Evolutionary conservation across 2,329 filamentous ascomycete species (phyloP).

Genomic region (Cytospora mali): DNA sequence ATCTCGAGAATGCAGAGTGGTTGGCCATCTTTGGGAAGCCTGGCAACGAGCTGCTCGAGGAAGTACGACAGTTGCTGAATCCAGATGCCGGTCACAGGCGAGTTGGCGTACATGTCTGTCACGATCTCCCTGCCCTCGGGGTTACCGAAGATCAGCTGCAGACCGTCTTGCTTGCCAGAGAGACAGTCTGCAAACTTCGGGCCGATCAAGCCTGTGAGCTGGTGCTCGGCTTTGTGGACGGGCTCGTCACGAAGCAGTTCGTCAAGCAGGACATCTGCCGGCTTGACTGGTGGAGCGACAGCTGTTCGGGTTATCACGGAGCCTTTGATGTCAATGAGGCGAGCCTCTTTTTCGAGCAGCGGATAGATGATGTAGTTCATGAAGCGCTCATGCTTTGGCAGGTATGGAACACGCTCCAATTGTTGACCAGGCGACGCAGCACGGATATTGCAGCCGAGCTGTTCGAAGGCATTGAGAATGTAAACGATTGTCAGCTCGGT

Average conservation of each 20-base stretch:
- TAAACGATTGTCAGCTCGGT: slow-evolving; percentile 34
- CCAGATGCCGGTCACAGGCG: neutral
- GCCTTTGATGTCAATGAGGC: slow-evolving; percentile 34
- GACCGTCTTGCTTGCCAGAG: slow-evolving; percentile 24
- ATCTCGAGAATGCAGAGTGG: neutral
- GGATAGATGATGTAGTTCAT: slow-evolving; percentile 33
- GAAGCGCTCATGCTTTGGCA: slow-evolving; percentile 36
- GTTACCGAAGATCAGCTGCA: slow-evolving; percentile 29
- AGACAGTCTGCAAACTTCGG: slow-evolving; percentile 26
- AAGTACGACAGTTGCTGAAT: neutral
- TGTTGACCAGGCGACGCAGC: slow-evolving; percentile 33
- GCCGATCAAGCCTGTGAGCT: slow-evolving; percentile 25
- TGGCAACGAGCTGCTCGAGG: neutral
- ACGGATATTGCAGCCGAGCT: slow-evolving; percentile 36
- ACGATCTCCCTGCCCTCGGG: slow-evolving; percentile 29
- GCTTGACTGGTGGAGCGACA: slow-evolving; percentile 30
- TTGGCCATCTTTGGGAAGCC: slow-evolving; percentile 33
- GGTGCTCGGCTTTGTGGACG: slow-evolving; percentile 34
- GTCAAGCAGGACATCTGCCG: slow-evolving; percentile 34
- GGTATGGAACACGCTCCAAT: slow-evolving; percentile 33
- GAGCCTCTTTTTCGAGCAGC: slow-evolving; percentile 38
- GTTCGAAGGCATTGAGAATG: slow-evolving; percentile 40
- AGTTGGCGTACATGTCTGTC: too few species aligned
- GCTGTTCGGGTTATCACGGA: slow-evolving; percentile 36
- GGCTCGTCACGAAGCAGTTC: slow-evolving; percentile 35